Evolutionary conservation across 2,329 filamentous ascomycete genomes (phyloP).

Genomic region (Fusarium chuoi): DNA sequence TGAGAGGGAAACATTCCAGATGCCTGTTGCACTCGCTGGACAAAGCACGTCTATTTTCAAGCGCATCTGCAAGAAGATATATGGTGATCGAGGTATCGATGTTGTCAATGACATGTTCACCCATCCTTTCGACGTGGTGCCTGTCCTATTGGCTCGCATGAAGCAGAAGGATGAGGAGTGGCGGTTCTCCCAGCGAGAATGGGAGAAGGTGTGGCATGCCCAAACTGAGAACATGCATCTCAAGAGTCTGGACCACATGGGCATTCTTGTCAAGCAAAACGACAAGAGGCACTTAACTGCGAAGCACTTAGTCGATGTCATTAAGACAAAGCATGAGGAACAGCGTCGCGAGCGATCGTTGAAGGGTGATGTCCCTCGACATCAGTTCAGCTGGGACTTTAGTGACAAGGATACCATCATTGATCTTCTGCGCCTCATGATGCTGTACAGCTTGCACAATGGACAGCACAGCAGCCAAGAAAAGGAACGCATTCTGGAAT

Average conservation of each 20-base stretch:
- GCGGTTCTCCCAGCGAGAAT: slow-evolving; percentile 96
- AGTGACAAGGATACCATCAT: slow-evolving; percentile 74
- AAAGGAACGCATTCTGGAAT: slow-evolving; percentile 77
- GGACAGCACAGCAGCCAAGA: slow-evolving; percentile 77
- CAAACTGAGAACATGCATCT: slow-evolving; percentile 96
- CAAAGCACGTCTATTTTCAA: slow-evolving; percentile 98
- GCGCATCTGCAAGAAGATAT: slow-evolving; percentile 97
- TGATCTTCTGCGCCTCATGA: slow-evolving; percentile 70
- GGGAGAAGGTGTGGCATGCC: slow-evolving; percentile 98
- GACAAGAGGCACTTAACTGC: slow-evolving; percentile 93
- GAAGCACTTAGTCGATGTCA: slow-evolving; percentile 89
- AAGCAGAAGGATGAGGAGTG: slow-evolving; percentile 98
- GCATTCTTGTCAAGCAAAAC: slow-evolving; percentile 84
- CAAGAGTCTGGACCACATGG: slow-evolving; percentile 96
- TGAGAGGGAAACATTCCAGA: slow-evolving; percentile 78
- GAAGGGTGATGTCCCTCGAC: slow-evolving; percentile 68
- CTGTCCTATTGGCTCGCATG: slow-evolving; percentile 85
- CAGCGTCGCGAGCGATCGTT: slow-evolving; percentile 77
- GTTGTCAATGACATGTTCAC: slow-evolving; percentile 89
- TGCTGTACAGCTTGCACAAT: slow-evolving; percentile 73
- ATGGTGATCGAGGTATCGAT: slow-evolving; percentile 85
- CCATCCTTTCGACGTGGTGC: slow-evolving; percentile 86
- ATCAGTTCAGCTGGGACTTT: slow-evolving; percentile 82
- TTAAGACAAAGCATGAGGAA: slow-evolving; percentile 93
- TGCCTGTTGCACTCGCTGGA: slow-evolving; percentile 86